A percentile compares a stretch with the other conserved stretches of the same genome.
phyloP scores from a whole-genome alignment of 2,329 filamentous ascomycete species.

The Penicillium paneum region DNA sequence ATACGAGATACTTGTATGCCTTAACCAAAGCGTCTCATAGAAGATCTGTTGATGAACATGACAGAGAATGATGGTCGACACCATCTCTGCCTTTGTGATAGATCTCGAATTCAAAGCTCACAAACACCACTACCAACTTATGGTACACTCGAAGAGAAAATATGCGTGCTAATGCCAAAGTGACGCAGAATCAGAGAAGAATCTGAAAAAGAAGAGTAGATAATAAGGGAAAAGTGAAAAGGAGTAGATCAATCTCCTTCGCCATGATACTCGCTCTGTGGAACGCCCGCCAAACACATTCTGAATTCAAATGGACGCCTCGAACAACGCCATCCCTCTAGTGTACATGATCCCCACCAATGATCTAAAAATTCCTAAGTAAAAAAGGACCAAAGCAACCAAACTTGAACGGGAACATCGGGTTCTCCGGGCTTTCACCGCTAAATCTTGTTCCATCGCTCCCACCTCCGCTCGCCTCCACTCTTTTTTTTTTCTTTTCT shows the following conservation, averaged over 20 bases:
- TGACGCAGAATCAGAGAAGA: not conserved
- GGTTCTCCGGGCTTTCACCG: not conserved
- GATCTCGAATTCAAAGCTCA: not conserved
- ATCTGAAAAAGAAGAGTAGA: not conserved
- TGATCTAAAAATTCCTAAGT: not conserved
- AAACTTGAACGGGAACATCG: not conserved
- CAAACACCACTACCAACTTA: not conserved
- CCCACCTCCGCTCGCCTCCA: constrained; percentile 2
- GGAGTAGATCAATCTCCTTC: constrained; percentile 1
- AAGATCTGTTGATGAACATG: constrained; percentile 7
- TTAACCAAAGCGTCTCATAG: not conserved
- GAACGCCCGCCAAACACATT: constrained; percentile 1
- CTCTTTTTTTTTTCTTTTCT: constrained; percentile 1
- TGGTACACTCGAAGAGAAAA: constrained; percentile 13
- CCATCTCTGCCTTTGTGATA: not conserved
- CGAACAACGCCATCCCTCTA: constrained; percentile 12
- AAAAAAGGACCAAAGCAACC: not conserved
- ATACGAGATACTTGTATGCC: not conserved
- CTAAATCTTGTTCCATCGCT: not conserved
- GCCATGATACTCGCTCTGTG: not conserved
- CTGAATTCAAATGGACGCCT: constrained; percentile 2
- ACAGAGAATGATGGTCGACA: constrained; percentile 3
- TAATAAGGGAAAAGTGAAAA: not conserved
- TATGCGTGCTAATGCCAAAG: not conserved
- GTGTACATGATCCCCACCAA: not conserved